Percentiles rank a stretch among this genome's conserved stretches.
Evolutionary conservation across 495 filamentous ascomycete species (phyloP).

Genomic region (Delitschia confertaspora): DNA sequence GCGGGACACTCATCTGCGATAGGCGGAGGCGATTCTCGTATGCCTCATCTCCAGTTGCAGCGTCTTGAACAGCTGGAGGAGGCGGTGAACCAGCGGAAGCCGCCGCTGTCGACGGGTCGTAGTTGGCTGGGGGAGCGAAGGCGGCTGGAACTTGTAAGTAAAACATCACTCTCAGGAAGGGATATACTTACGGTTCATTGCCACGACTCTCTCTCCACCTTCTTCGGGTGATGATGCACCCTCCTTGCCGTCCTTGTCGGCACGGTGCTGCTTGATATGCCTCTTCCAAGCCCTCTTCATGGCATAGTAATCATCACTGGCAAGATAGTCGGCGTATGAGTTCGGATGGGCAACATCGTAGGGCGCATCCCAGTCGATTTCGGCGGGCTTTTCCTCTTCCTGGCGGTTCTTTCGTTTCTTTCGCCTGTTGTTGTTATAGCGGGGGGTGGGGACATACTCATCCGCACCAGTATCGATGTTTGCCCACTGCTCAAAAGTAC

Average conservation of each 20-base stretch:
- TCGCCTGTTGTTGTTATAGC: no score
- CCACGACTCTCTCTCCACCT: no score
- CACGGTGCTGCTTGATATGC: no score
- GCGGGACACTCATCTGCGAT: neutral
- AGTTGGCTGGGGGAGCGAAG: constrained; percentile 27
- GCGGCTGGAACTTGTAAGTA: no score
- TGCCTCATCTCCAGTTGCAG: constrained; percentile 61
- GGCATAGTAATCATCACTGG: constrained; percentile 2
- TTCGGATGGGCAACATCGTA: constrained; percentile 83
- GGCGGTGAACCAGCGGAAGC: constrained; percentile 24
- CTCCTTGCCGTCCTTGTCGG: no score
- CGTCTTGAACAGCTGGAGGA: constrained; percentile 40
- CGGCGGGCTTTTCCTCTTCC: constrained; percentile 43
- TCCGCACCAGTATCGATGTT: no score
- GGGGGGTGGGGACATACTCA: no score
- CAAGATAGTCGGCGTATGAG: neutral
- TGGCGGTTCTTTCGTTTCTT: constrained; percentile 66
- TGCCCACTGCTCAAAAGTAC: no score
- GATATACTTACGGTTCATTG: no score
- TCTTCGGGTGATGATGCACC: no score
- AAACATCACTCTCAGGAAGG: no score
- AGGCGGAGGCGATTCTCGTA: constrained; percentile 37
- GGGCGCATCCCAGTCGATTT: constrained; percentile 83
- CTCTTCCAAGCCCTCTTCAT: neutral
- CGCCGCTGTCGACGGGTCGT: constrained; percentile 23